Evolutionary conservation across 2,329 filamentous ascomycete species (phyloP).

Genomic region (Alternaria angustiovoidea): DNA sequence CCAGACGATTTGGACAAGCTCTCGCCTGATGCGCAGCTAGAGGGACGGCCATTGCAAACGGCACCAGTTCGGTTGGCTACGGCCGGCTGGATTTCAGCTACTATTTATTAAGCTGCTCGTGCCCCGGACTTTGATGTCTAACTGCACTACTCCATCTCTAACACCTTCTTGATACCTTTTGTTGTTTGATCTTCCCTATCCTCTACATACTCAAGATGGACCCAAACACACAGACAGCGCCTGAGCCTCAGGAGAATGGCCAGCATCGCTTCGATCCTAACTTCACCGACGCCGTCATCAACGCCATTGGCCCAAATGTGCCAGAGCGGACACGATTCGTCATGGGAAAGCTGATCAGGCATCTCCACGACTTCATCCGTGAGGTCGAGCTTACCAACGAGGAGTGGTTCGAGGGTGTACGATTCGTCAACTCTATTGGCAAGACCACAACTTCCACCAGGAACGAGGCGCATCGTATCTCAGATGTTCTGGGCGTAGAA

Average conservation of each 20-base stretch:
- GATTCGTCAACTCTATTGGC: slow-evolving; percentile 78
- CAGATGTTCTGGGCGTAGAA: slow-evolving; percentile 77
- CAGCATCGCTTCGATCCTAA: slow-evolving; percentile 71
- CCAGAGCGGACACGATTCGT: slow-evolving; percentile 70
- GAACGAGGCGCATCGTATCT: slow-evolving; percentile 78
- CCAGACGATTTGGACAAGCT: slow-evolving; percentile 16
- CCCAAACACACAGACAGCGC: slow-evolving; percentile 33
- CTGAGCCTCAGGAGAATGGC: slow-evolving; percentile 29
- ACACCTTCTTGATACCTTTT: neutral
- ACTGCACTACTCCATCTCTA: neutral
- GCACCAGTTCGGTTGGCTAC: slow-evolving; percentile 28
- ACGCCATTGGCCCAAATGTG: slow-evolving; percentile 75
- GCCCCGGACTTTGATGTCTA: slow-evolving; percentile 15
- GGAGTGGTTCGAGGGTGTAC: slow-evolving; percentile 78
- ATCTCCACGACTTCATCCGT: slow-evolving; percentile 80
- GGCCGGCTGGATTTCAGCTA: neutral
- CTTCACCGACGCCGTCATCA: slow-evolving; percentile 78
- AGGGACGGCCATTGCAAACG: slow-evolving; percentile 32
- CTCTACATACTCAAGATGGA: slow-evolving; percentile 17
- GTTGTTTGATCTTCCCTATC: neutral
- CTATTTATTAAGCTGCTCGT: slow-evolving; percentile 28
- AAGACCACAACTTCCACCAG: slow-evolving; percentile 72
- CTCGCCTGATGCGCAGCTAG: slow-evolving; percentile 35
- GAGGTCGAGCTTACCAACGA: slow-evolving; percentile 79
- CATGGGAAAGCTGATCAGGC: slow-evolving; percentile 69